These are phyloP conservation scores for Candida mattraensis DNA, from an alignment of 805 yeast genomes.

Conservation along the genomic window DNA sequence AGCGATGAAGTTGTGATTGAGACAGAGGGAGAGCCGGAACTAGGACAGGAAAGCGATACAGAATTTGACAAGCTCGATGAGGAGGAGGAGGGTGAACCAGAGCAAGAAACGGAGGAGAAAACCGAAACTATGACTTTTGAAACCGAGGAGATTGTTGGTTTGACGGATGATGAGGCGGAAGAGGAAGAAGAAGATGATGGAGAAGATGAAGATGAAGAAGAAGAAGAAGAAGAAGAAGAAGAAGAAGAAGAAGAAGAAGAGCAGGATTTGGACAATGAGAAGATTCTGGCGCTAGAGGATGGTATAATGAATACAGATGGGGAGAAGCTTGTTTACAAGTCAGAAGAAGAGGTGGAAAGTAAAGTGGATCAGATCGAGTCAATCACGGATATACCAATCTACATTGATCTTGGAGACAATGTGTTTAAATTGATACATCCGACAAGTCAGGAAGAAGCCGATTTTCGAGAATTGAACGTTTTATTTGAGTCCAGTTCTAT, in stretches of 20 bases:
- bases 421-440: conserved; percentile 29
- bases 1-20: conserved; percentile 28
- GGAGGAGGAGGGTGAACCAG: conserved; percentile 18
- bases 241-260: conserved; percentile 3
- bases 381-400: conserved; percentile 23
- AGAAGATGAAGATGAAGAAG: conserved; percentile 1
- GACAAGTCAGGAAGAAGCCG: conserved; percentile 21
- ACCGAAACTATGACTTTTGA: no score
- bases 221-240: conserved; percentile 2
- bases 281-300: no score
- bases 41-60: background rate
- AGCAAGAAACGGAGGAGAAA: conserved; percentile 4
- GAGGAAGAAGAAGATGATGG: conserved; percentile 5
- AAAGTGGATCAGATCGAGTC: conserved; percentile 1
- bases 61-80: conserved; percentile 11
- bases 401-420: conserved; percentile 29
- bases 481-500: conserved; percentile 20
- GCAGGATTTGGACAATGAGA: conserved; percentile 3
- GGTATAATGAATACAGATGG: no score
- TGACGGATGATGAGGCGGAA: conserved; percentile 1
- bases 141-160: conserved; percentile 3
- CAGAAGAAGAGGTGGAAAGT: background rate
- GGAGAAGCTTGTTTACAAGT: no score
- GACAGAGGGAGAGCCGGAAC: conserved; percentile 3
- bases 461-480: conserved; percentile 23